phyloP scores from a whole-genome alignment of 2,329 filamentous ascomycete species.

The Epichloe glyceriae region DNA sequence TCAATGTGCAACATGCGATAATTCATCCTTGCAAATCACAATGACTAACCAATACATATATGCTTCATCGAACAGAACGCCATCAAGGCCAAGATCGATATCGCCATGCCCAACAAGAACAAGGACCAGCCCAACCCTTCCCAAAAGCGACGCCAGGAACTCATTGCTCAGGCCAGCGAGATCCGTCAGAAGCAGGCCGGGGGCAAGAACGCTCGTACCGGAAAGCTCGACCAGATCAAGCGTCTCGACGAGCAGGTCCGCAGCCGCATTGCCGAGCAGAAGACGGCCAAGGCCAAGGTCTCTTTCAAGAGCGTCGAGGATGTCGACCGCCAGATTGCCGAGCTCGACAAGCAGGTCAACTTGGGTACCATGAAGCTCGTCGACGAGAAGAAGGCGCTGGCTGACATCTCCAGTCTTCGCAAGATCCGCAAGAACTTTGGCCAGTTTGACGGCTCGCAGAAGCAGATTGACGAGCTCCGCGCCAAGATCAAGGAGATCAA shows the following conservation, averaged over 20 bases:
- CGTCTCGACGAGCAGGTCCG: constrained; percentile 81
- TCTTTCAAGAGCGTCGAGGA: constrained; percentile 82
- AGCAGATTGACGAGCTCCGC: constrained; percentile 78
- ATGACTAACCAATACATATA: constrained; percentile 6
- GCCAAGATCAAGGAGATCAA: constrained; percentile 78
- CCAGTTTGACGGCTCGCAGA: constrained; percentile 71
- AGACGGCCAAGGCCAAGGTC: constrained; percentile 67
- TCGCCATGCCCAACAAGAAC: constrained; percentile 58
- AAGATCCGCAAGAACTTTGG: constrained; percentile 88
- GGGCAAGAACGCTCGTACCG: constrained; percentile 69
- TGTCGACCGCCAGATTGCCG: constrained; percentile 68
- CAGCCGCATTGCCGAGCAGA: constrained; percentile 73
- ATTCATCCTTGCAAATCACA: neutral
- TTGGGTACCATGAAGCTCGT: constrained; percentile 87
- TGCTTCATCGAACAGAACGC: constrained; percentile 49
- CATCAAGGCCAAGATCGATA: constrained; percentile 78
- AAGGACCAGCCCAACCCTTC: constrained; percentile 70
- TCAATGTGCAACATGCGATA: neutral
- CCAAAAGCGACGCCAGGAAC: constrained; percentile 73
- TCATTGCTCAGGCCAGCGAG: constrained; percentile 66
- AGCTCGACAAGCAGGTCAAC: constrained; percentile 75
- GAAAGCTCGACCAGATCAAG: constrained; percentile 83
- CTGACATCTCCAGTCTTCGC: constrained; percentile 68
- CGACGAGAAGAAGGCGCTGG: constrained; percentile 88
- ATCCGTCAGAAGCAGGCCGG: constrained; percentile 81